Percentiles rank a stretch among this genome's conserved stretches.
phyloP scores from a whole-genome alignment of 257 asterid species.

The Jasminum sambac region DNA sequence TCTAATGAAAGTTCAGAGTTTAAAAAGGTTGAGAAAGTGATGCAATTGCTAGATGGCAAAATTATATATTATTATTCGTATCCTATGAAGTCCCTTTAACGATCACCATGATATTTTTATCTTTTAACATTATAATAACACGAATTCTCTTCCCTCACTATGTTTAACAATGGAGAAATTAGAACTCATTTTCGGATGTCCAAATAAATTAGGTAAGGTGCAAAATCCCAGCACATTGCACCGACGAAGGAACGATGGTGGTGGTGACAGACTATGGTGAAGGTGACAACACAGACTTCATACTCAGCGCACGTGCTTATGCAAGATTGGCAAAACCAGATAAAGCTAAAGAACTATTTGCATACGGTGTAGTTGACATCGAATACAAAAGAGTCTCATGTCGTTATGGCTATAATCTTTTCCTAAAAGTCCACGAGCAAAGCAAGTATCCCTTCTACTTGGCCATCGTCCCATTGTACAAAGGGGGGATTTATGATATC shows the following conservation, averaged over 20 bases:
- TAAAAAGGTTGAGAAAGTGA: too few relatives aligned
- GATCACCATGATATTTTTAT: too few relatives aligned
- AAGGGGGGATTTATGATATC: conserved; percentile 53
- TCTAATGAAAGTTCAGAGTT: too few relatives aligned
- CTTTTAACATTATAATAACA: too few relatives aligned
- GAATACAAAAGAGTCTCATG: conserved; percentile 60
- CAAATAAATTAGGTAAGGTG: conserved; percentile 54
- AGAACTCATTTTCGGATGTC: too few relatives aligned
- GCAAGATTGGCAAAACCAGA: conserved; percentile 52
- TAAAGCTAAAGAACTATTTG: conserved; percentile 45
- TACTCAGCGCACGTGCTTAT: conserved; percentile 56
- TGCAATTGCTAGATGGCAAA: too few relatives aligned
- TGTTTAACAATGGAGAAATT: too few relatives aligned
- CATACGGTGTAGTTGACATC: conserved; percentile 62
- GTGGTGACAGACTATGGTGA: conserved; percentile 75
- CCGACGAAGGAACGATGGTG: conserved; percentile 51
- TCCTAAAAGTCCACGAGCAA: conserved; percentile 50
- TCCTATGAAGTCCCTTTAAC: too few relatives aligned
- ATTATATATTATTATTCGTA: too few relatives aligned
- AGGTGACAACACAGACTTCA: conserved; percentile 65
- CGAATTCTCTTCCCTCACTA: too few relatives aligned
- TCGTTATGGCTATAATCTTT: conserved; percentile 37
- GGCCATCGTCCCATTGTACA: conserved; percentile 59
- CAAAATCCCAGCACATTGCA: conserved; percentile 56
- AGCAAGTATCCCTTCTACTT: conserved; percentile 55